Conservation (phyloP, 129 eudicot species). For the Smallanthus sonchifolius region DNA sequence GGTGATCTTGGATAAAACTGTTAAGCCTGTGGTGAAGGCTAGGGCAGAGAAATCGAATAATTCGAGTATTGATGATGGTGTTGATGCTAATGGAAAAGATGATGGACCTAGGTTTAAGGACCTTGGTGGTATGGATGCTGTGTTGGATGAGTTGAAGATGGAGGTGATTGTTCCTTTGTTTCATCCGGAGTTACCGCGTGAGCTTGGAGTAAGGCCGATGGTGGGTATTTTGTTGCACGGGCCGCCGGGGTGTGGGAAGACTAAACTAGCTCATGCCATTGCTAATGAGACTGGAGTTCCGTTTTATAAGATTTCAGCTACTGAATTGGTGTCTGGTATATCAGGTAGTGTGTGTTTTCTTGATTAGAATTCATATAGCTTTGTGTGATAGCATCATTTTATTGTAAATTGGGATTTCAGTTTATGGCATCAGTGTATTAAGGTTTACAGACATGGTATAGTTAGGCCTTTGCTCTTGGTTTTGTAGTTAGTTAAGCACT, state of each 20-base stretch:
- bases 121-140: conserved; percentile 76
- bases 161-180: conserved; percentile 76
- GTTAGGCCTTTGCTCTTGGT: background rate
- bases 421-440: background rate
- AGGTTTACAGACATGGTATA: too few species aligned
- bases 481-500: background rate
- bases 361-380: background rate
- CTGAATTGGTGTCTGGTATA: conserved; percentile 90
- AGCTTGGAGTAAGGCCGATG: conserved; percentile 67
- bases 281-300: conserved; percentile 89
- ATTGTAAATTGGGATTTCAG: background rate
- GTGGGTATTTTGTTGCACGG: conserved; percentile 82
- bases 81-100: conserved; percentile 16
- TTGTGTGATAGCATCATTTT: background rate
- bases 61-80: conserved; percentile 15
- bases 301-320: conserved; percentile 81
- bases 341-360: conserved; percentile 44
- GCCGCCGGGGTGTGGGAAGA: conserved; percentile 99
- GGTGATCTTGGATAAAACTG: conserved; percentile 23
- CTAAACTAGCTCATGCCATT: conserved; percentile 88
- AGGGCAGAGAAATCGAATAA: conserved; percentile 13
- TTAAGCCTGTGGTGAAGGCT: background rate
- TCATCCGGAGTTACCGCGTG: conserved; percentile 52
- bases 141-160: conserved; percentile 67
- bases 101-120: conserved; percentile 73